A percentile compares a stretch with the other conserved stretches of the same genome.
Conservation (phyloP, 164 flowering plant species). For the Umbilicus rupestris region DNA sequence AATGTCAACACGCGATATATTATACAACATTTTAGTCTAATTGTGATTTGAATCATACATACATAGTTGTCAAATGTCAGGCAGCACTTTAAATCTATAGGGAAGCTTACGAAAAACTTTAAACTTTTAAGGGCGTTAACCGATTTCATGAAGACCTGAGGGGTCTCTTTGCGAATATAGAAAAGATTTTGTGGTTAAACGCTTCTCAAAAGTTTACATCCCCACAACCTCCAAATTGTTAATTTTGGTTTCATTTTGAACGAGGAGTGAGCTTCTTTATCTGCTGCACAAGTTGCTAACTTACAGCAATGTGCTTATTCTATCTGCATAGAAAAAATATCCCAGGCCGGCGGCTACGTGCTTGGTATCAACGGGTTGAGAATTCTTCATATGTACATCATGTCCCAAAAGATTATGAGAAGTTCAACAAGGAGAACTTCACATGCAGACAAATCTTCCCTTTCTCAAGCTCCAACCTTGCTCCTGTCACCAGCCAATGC, state of each 20-base stretch:
- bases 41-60: too few species aligned
- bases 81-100: too few species aligned
- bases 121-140: too few species aligned
- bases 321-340: not conserved
- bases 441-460: constrained; percentile 62
- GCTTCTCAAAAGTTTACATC: not conserved
- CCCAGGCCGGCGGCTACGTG: not conserved
- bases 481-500: constrained; percentile 85
- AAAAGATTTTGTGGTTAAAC: too few species aligned
- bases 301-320: not conserved
- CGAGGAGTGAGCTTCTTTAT: not conserved
- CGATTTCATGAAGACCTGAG: too few species aligned
- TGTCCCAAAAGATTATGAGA: not conserved
- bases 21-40: too few species aligned
- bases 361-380: not conserved
- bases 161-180: too few species aligned
- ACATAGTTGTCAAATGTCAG: too few species aligned
- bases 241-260: not conserved
- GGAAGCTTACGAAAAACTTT: too few species aligned
- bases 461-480: constrained; percentile 52
- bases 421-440: constrained; percentile 54
- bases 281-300: not conserved
- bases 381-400: not conserved
- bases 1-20: not conserved
- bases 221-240: too few species aligned